Evolutionary conservation across 352 stramenopile species (phyloP).

Genomic region (Phytophthora pseudosyringae): DNA sequence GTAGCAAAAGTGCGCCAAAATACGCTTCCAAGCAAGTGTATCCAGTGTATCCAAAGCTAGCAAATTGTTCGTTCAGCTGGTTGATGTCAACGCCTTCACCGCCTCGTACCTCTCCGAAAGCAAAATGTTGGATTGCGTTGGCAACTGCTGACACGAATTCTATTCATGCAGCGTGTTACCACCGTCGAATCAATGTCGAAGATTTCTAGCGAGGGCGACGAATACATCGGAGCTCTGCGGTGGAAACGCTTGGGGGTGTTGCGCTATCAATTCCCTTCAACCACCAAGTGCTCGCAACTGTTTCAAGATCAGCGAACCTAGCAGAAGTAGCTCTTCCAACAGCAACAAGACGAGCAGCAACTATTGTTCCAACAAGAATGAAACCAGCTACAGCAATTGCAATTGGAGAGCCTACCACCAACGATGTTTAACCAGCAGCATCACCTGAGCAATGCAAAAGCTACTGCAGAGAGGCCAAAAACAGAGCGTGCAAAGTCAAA

Average conservation of each 20-base stretch:
- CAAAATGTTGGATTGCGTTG: neutral
- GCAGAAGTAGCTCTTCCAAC: neutral
- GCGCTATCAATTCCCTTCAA: neutral
- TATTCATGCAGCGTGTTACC: conserved; percentile 2
- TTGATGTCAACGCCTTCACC: neutral
- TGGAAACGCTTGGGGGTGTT: neutral
- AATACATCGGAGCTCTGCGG: neutral
- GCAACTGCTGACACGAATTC: neutral
- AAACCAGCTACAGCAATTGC: neutral
- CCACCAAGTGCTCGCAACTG: neutral
- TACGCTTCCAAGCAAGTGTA: too few relatives aligned
- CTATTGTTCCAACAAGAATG: neutral
- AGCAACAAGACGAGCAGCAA: neutral
- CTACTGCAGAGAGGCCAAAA: too few relatives aligned
- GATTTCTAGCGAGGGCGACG: neutral
- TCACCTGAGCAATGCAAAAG: neutral
- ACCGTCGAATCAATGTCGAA: neutral
- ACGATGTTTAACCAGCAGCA: neutral
- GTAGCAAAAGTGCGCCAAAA: too few relatives aligned
- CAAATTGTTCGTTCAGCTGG: neutral
- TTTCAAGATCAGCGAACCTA: neutral
- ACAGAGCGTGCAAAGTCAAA: too few relatives aligned
- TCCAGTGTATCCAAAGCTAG: too few relatives aligned
- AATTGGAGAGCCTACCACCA: neutral
- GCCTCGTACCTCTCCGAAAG: neutral